Conservation (phyloP, 2,329 filamentous ascomycete genomes). For the Arthrobotrys sphaeroides region DNA sequence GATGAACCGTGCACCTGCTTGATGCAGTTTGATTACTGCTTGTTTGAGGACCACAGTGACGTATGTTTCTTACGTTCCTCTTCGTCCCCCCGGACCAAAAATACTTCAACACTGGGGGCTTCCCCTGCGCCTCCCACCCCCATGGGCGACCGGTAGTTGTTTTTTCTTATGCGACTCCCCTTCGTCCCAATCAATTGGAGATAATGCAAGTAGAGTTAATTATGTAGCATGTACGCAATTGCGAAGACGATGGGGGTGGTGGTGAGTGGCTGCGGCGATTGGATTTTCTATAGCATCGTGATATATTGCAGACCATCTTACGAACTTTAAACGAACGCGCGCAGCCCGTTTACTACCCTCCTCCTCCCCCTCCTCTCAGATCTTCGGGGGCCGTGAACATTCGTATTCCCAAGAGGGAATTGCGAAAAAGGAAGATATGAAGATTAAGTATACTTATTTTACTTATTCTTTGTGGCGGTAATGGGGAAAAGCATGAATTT, state of each 20-base stretch:
- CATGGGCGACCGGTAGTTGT: neutral
- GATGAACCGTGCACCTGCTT: constrained; percentile 22
- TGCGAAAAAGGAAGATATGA: neutral
- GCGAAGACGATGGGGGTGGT: neutral
- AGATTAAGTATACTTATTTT: neutral
- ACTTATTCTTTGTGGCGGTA: too few species aligned
- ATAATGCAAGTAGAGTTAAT: too few species aligned
- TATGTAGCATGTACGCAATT: constrained; percentile 1
- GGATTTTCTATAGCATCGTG: neutral
- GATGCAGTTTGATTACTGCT: constrained; percentile 17
- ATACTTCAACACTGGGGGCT: neutral
- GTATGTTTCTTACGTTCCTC: neutral
- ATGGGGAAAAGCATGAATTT: too few species aligned
- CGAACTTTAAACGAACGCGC: constrained; percentile 19
- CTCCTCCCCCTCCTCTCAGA: too few species aligned
- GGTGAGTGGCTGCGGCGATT: constrained; percentile 8
- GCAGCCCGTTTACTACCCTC: neutral
- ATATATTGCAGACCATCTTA: constrained; percentile 38
- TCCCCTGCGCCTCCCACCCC: neutral
- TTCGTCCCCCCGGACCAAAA: neutral
- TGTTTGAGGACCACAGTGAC: neutral
- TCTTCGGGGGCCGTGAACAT: too few species aligned
- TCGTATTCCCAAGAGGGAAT: neutral
- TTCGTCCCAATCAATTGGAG: neutral
- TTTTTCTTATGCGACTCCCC: too few species aligned